phyloP scores from a whole-genome alignment of 768 basidiomycete genomes.

The Lactarius trivialis region DNA sequence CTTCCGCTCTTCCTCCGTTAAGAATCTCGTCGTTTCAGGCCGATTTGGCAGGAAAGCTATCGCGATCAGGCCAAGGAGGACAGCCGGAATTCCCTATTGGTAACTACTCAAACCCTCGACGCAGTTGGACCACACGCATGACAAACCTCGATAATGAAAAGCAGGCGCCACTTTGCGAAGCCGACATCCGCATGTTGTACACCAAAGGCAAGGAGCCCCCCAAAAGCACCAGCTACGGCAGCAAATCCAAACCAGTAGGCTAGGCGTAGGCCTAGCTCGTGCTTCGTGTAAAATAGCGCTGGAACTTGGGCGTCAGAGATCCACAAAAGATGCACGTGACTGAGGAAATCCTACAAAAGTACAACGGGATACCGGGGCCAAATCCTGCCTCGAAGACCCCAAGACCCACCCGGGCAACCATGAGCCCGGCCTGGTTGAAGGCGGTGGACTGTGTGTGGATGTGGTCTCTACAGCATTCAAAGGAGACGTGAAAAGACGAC shows the following conservation, averaged over 20 bases:
- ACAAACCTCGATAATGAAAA: slow-evolving; percentile 68
- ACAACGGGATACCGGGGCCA: slow-evolving; percentile 69
- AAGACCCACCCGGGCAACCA: slow-evolving; percentile 54
- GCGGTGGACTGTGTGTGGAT: slow-evolving; percentile 44
- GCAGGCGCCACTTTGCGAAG: slow-evolving; percentile 50
- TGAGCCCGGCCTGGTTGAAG: slow-evolving; percentile 52
- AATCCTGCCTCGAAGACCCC: slow-evolving; percentile 77
- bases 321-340: not conserved
- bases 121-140: not conserved
- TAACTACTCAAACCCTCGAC: not conserved
- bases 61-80: slow-evolving; percentile 54
- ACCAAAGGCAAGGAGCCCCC: slow-evolving; percentile 78
- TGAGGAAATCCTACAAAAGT: slow-evolving; percentile 52
- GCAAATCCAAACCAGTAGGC: slow-evolving; percentile 84
- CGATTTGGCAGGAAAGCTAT: slow-evolving; percentile 57
- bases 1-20: slow-evolving; percentile 45
- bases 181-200: slow-evolving; percentile 52
- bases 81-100: slow-evolving; percentile 55
- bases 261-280: slow-evolving; percentile 67
- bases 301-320: slow-evolving; percentile 1
- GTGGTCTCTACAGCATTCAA: not conserved
- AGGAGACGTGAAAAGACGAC: not conserved
- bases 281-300: slow-evolving; percentile 75
- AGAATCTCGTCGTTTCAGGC: slow-evolving; percentile 60
- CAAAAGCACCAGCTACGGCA: slow-evolving; percentile 78